phyloP scores from a whole-genome alignment of 2,329 filamentous ascomycete species.

The Fusarium anguioides region DNA sequence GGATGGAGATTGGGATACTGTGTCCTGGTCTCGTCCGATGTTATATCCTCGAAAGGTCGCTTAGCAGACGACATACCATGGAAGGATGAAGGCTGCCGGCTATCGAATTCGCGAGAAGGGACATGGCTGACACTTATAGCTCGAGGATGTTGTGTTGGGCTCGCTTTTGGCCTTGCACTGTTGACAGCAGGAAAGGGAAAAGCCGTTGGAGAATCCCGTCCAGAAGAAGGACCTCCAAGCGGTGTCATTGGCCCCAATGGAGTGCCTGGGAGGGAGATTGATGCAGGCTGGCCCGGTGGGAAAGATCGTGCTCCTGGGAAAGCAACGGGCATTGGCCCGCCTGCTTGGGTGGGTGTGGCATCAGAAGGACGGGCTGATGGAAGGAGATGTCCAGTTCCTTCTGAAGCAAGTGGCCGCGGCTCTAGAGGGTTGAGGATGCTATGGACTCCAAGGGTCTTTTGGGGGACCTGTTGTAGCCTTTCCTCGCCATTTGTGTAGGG shows the following conservation, averaged over 20 bases:
- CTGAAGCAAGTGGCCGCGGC: conserved; percentile 35
- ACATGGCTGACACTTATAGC: conserved; percentile 46
- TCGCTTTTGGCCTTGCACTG: conserved; percentile 47
- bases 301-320: conserved; percentile 42
- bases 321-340: conserved; percentile 35
- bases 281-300: conserved; percentile 44
- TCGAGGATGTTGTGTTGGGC: conserved; percentile 48
- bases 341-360: conserved; percentile 28
- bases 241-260: conserved; percentile 46
- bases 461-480: conserved; percentile 41
- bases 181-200: conserved; percentile 49
- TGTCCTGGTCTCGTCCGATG: conserved; percentile 42
- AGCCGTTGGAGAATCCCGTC: conserved; percentile 48
- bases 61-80: conserved; percentile 47
- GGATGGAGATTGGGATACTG: conserved; percentile 45
- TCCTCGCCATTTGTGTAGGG: conserved; percentile 39
- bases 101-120: conserved; percentile 40
- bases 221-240: conserved; percentile 47
- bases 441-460: conserved; percentile 50
- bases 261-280: conserved; percentile 51
- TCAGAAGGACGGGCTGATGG: conserved; percentile 36
- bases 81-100: conserved; percentile 33
- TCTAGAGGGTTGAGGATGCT: conserved; percentile 55
- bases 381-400: conserved; percentile 23
- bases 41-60: conserved; percentile 48